Evolutionary conservation across 129 eudicot genomes (phyloP).

Genomic region (Centrapalus pauciflorus): DNA sequence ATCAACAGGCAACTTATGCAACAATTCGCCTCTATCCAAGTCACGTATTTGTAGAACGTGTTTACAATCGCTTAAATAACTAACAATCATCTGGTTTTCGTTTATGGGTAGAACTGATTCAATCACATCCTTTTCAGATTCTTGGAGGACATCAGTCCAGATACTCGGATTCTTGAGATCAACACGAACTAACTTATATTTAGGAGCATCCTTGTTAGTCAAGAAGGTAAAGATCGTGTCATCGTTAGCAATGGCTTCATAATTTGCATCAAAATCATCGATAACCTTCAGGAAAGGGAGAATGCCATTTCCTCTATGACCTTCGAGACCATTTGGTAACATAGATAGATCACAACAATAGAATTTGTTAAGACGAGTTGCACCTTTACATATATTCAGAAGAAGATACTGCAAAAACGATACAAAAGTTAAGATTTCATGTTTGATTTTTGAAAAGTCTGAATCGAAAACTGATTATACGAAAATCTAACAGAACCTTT

Average conservation of each 20-base stretch:
- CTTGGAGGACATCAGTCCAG: constrained; percentile 66
- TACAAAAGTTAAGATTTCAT: not conserved
- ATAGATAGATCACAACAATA: constrained; percentile 64
- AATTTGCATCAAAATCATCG: constrained; percentile 65
- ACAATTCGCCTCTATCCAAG: constrained; percentile 53
- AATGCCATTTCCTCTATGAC: constrained; percentile 36
- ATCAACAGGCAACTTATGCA: constrained; percentile 67
- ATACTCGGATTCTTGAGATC: constrained; percentile 54
- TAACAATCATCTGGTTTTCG: constrained; percentile 50
- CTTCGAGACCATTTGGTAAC: constrained; percentile 56
- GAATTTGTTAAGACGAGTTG: constrained; percentile 64
- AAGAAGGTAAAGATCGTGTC: constrained; percentile 66
- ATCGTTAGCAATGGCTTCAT: constrained; percentile 58
- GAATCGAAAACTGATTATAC: not conserved
- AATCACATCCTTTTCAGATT: constrained; percentile 67
- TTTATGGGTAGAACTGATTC: constrained; percentile 59
- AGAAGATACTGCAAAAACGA: constrained; percentile 69
- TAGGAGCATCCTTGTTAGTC: constrained; percentile 86
- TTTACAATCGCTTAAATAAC: constrained; percentile 82
- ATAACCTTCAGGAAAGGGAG: constrained; percentile 79
- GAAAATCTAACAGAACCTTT: constrained; percentile 39
- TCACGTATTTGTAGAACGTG: constrained; percentile 75
- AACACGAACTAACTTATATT: constrained; percentile 59
- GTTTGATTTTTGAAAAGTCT: not conserved
- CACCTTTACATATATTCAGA: constrained; percentile 43